Evolutionary conservation across 208 protist genomes (phyloP).

Genomic region (Phytomonas sp.): DNA sequence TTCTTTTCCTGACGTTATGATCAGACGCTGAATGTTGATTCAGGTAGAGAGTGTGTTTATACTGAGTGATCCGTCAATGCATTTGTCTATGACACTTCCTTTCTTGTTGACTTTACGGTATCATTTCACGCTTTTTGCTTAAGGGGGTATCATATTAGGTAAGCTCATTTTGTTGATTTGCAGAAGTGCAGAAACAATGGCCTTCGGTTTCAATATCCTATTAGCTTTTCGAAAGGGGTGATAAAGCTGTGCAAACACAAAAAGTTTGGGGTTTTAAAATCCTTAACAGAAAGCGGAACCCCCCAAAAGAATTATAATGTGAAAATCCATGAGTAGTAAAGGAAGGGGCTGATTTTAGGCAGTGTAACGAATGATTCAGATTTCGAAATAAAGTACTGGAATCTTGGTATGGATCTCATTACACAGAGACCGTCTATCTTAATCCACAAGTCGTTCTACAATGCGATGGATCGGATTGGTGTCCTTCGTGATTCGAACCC

Average conservation of each 20-base stretch:
- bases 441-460: neutral
- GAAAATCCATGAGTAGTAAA: no score
- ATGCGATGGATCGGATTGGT: neutral
- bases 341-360: neutral
- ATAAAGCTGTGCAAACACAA: constrained; percentile 38
- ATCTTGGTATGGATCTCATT: neutral
- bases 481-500: neutral
- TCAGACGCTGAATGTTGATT: constrained; percentile 8
- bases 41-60: neutral
- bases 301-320: neutral
- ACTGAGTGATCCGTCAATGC: constrained; percentile 1
- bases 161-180: neutral
- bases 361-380: neutral
- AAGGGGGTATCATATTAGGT: neutral
- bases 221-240: constrained; percentile 57
- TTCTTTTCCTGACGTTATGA: constrained; percentile 57
- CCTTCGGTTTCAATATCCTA: constrained; percentile 38
- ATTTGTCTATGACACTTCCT: neutral
- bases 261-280: neutral
- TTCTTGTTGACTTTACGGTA: no score
- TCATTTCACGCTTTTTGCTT: neutral
- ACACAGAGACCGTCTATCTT: neutral
- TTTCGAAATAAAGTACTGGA: neutral
- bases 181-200: constrained; percentile 17
- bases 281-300: neutral